These are phyloP conservation scores for Homolaphlyctis polyrhiza DNA, from an alignment of 371 early-diverging fungal genomes.

Conservation along the genomic window DNA sequence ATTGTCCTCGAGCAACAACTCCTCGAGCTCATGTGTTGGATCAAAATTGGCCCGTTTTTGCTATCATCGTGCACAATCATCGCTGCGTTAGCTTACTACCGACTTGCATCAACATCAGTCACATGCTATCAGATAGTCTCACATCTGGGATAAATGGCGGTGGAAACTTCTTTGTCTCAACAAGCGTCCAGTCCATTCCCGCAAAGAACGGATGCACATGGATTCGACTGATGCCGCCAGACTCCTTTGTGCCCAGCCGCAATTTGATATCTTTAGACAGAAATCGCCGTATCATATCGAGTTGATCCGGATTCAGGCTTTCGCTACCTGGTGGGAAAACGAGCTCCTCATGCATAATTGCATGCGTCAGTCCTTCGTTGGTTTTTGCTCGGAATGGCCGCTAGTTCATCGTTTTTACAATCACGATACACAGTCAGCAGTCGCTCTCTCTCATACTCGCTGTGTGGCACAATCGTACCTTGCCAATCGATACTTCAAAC, in stretches of 20 bases:
- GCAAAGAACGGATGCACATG: conserved; percentile 42
- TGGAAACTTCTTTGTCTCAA: conserved; percentile 34
- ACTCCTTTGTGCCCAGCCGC: conserved; percentile 27
- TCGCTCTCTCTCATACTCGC: no score
- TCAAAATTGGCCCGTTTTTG: conserved; percentile 69
- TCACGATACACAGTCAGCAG: not conserved
- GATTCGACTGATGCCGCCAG: conserved; percentile 24
- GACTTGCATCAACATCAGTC: not conserved
- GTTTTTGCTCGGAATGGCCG: conserved; percentile 75
- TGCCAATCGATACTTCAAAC: conserved; percentile 87
- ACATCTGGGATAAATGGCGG: conserved; percentile 51
- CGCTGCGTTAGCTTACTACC: no score
- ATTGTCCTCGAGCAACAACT: conserved; percentile 82
- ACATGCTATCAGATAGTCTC: conserved; percentile 20
- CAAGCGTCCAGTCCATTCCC: conserved; percentile 35
- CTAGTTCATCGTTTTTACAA: conserved; percentile 15
- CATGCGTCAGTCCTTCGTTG: conserved; percentile 55
- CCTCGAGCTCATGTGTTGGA: conserved; percentile 89
- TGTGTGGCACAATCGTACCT: no score
- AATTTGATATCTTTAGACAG: conserved; percentile 21
- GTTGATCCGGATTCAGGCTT: conserved; percentile 16
- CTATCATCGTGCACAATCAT: not conserved
- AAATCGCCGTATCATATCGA: conserved; percentile 22
- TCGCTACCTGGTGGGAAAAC: conserved; percentile 48
- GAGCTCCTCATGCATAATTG: conserved; percentile 56